A percentile compares a stretch with the other conserved stretches of the same genome.
Evolutionary conservation across 768 basidiomycete genomes (phyloP).

Genomic region (Trametes meyenii): DNA sequence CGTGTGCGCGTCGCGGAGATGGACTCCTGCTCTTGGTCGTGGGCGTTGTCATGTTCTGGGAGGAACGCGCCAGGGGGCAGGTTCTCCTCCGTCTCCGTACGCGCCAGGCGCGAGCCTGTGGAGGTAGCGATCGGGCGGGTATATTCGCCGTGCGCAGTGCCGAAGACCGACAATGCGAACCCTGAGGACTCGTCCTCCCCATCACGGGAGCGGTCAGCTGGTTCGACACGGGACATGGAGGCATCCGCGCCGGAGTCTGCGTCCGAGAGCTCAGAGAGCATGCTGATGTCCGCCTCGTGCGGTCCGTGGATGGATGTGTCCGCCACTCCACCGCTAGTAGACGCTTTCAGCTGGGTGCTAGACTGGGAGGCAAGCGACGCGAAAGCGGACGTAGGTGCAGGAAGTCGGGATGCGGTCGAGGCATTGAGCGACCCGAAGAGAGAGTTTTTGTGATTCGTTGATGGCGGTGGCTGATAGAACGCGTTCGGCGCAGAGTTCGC

Average conservation of each 20-base stretch:
- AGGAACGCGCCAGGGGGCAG: constrained; percentile 51
- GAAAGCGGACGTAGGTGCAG: constrained; percentile 13
- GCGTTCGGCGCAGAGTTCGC: constrained; percentile 63
- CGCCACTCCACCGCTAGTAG: background rate
- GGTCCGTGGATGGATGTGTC: constrained; percentile 10
- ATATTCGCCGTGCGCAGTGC: constrained; percentile 5
- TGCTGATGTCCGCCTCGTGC: constrained; percentile 23
- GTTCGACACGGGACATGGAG: constrained; percentile 10
- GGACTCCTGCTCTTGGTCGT: background rate
- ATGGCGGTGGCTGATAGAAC: constrained; percentile 60
- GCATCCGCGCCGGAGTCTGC: constrained; percentile 14
- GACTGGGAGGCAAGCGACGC: constrained; percentile 5
- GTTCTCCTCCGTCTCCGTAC: constrained; percentile 30
- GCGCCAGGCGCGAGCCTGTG: constrained; percentile 19
- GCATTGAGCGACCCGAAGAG: constrained; percentile 9
- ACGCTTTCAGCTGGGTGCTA: background rate
- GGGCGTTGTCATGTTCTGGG: constrained; percentile 39
- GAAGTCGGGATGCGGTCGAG: constrained; percentile 3
- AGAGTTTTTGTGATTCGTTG: constrained; percentile 24
- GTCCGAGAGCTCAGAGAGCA: constrained; percentile 21
- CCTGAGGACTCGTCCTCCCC: constrained; percentile 25
- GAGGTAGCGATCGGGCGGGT: constrained; percentile 21
- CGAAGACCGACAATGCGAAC: constrained; percentile 38
- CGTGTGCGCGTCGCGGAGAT: constrained; percentile 8
- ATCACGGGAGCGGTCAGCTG: constrained; percentile 25